Evolutionary conservation across 1,284 basidiomycete genomes (phyloP).

Genomic region (Cronartium ribicola): DNA sequence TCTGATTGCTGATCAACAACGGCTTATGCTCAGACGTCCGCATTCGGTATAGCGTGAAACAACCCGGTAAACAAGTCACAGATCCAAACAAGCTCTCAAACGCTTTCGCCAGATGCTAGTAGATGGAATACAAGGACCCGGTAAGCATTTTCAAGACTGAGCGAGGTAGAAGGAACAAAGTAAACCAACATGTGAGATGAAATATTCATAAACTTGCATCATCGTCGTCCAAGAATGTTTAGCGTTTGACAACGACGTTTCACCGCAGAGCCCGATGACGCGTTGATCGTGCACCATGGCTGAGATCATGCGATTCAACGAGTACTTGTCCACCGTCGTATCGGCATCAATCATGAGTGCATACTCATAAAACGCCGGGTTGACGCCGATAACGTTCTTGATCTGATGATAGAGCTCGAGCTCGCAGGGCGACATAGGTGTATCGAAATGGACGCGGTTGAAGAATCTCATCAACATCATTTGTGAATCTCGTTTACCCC

Average conservation of each 20-base stretch:
- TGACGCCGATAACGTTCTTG: conserved; percentile 98
- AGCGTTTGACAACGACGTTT: conserved; percentile 81
- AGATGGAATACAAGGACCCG: conserved; percentile 53
- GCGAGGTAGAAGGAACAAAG: conserved; percentile 9
- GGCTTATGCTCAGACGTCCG: conserved; percentile 70
- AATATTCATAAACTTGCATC: conserved; percentile 71
- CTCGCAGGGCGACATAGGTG: conserved; percentile 93
- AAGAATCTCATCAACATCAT: conserved; percentile 94
- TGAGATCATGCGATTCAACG: conserved; percentile 82
- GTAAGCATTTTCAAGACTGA: too few relatives aligned
- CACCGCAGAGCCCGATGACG: conserved; percentile 85
- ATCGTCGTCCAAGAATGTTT: conserved; percentile 93
- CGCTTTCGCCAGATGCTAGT: conserved; percentile 94
- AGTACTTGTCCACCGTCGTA: conserved; percentile 81
- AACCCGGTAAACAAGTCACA: conserved; percentile 92
- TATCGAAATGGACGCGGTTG: conserved; percentile 94
- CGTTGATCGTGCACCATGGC: conserved; percentile 84
- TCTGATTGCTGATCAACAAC: conserved; percentile 64
- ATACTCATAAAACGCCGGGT: conserved; percentile 97
- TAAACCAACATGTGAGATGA: conserved; percentile 48
- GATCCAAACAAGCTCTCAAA: conserved; percentile 96
- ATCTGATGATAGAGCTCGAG: conserved; percentile 98
- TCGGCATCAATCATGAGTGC: conserved; percentile 95
- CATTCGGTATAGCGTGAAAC: conserved; percentile 91
- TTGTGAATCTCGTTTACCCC: conserved; percentile 95